Evolutionary conservation across 192 early-diverging fungal species (phyloP).

Genomic region (Mortierella antarctica): DNA sequence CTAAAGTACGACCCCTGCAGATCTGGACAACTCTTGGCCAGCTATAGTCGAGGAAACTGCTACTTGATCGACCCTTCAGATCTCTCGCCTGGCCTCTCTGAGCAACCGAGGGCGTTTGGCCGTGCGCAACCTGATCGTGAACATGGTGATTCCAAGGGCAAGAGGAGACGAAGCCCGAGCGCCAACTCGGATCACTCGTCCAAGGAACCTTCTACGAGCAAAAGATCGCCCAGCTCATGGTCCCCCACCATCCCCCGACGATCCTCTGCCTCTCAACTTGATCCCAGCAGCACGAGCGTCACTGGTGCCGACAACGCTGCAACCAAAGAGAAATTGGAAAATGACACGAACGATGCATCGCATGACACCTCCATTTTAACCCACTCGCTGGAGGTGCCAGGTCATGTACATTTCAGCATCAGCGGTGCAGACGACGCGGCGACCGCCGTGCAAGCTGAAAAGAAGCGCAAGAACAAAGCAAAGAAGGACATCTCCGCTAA

Average conservation of each 20-base stretch:
- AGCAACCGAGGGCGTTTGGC: background rate
- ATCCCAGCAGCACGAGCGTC: too few relatives aligned
- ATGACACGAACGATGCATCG: too few relatives aligned
- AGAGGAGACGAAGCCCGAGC: slow-evolving; percentile 11
- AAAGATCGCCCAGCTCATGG: background rate
- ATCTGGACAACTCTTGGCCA: slow-evolving; percentile 54
- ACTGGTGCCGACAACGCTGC: too few relatives aligned
- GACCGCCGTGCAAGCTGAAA: too few relatives aligned
- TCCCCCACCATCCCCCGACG: background rate
- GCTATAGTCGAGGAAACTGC: slow-evolving; percentile 51
- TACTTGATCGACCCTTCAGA: slow-evolving; percentile 47
- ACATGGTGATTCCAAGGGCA: slow-evolving; percentile 14
- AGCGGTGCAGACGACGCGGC: too few relatives aligned
- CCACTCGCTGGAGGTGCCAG: background rate
- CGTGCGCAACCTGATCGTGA: background rate
- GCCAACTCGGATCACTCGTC: background rate
- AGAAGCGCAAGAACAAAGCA: too few relatives aligned
- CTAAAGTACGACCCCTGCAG: slow-evolving; percentile 56
- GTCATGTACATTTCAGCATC: background rate
- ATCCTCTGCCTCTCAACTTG: background rate
- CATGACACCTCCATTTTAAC: too few relatives aligned
- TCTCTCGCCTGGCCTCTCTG: background rate
- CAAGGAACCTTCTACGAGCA: background rate
- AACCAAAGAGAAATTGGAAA: background rate
- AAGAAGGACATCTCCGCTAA: background rate